Evolutionary conservation across 2,329 filamentous ascomycete genomes (phyloP), one percentile per base, ranked within the genome.

Genomic region (Ophioceras dolichostomum): DNA sequence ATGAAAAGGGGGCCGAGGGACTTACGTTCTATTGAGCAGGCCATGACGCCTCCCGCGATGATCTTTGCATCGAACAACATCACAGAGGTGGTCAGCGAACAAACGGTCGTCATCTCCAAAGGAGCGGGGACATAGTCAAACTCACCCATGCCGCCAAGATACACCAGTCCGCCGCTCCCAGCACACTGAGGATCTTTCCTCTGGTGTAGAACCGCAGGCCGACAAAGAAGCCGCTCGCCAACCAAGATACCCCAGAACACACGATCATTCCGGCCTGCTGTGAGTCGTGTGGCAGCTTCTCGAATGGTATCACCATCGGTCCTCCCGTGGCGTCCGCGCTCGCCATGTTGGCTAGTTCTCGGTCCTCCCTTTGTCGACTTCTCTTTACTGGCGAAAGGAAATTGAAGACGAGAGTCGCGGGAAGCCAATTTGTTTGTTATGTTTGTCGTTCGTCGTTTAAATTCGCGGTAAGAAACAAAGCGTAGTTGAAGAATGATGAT

Each of bases 201-300:
- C 37, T 45, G 8, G 60, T 62, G 41, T 59, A 62, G 34, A 64
- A 53, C 7, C 60, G 58, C n/a, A 58, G 37, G 3, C 42, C 43
- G n/a, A 61, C 54, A 31, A 61, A 52, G 1, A 47, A 27, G 10
- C 51, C 49, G 3, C 54, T 50, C 14, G 62, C 46, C 10, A 52
- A n/a, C 40, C 47, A 47, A 7, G 49, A 52, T 19, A 54, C 31
- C 8, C 49, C 28, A 4, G 50, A 36, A 39, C 48, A 51, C 4
- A 41, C 51, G 17, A 50, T 46, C 24, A 55, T 47, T 34, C 49
- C 46, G 4, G 43, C 35, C 26, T 53, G 48, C 33, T 40, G 38
- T 28, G 32, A 35, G 17, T 44, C 40, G 31, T 40, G 42, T 2
- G 42, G 38, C 17, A 42, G 40, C 12, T 26, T 26, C 8, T 26